These are phyloP conservation scores for Angomonas deanei DNA, from an alignment of 208 protist genomes.

Conservation along the genomic window DNA sequence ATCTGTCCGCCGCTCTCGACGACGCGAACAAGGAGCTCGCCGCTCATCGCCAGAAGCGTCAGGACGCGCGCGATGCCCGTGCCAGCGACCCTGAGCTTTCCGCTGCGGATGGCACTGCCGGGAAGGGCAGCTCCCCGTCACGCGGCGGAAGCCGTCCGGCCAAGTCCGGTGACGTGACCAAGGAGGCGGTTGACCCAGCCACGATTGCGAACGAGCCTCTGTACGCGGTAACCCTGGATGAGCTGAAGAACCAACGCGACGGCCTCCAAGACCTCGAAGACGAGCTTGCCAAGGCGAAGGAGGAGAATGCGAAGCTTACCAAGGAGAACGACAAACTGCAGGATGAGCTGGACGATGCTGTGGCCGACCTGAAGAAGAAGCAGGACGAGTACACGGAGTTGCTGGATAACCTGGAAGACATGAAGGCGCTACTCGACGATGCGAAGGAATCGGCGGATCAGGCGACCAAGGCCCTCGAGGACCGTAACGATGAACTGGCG, in stretches of 20 bases:
- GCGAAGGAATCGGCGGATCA: neutral
- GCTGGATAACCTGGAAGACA: neutral
- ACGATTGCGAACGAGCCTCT: slow-evolving; percentile 13
- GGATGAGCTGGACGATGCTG: neutral
- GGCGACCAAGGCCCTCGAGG: neutral
- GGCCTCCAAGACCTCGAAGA: neutral
- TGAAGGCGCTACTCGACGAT: neutral
- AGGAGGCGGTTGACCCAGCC: slow-evolving; percentile 6
- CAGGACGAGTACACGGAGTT: neutral
- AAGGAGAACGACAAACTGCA: slow-evolving; percentile 16
- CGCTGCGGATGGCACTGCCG: neutral
- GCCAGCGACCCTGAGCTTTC: slow-evolving; percentile 16
- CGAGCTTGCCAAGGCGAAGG: neutral
- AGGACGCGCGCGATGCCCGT: slow-evolving; percentile 15
- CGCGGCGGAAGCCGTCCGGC: slow-evolving; percentile 10
- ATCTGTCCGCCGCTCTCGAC: slow-evolving; percentile 7
- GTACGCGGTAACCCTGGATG: slow-evolving; percentile 22
- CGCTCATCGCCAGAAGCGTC: slow-evolving; percentile 20
- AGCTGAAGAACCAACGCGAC: slow-evolving; percentile 15
- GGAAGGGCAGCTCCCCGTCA: neutral
- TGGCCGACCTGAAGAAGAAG: neutral
- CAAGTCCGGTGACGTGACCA: neutral
- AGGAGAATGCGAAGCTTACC: neutral
- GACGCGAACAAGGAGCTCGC: slow-evolving; percentile 16
- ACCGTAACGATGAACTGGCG: neutral